Base-by-base conservation (phyloP, 148 eudicot species). In the Mesembryanthemum crystallinum region DNA sequence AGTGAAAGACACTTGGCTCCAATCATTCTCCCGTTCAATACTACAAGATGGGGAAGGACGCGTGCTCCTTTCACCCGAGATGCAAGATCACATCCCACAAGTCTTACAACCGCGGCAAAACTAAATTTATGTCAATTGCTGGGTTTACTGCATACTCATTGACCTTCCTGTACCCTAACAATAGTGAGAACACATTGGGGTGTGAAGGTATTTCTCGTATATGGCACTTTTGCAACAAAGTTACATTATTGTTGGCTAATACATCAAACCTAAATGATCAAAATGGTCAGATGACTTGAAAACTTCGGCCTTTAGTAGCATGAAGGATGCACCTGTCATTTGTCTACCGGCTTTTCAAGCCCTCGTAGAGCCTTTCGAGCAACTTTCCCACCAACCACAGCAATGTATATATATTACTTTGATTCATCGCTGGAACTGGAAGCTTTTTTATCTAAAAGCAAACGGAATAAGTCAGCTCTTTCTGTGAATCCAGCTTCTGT, bases 401-500 rank as follows among this genome's bases (percentile, higher is more conserved):
- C 76, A 55, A 1, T 4, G 25, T 7, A 10, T 7, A 37, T 29
- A 25, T 45, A 24, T 45, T 71, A 30, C 25, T 45, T 24, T 8
- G 61, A 57, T 57, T 80, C 77, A 43, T 66, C 51, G 25, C 21
- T 21, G 27, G 61, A 8, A 23, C 58, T 64, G 28, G 30, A 64
- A 55, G 14, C 11, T 45, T 81, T 81, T 67, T 90, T 83, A 9
- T 63, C 75, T 59, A 95, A 72, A 55, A 95, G 73, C 51, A 73
- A 45, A 33, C 71, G 84, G 4, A 95, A 81, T 60, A 74, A 49
- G 66, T 83, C 87, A 14, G 91, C 90, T 57, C 67, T 83, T 71
- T 95, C 94, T 1, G 64, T 37, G 84, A 92, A 76, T 35, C 92
- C 96, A 73, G 84, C 77, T 77, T 95, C 91, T 51, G 73, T 69